phyloP scores from a whole-genome alignment of 2,329 filamentous ascomycete genomes.

The Aspergillus persii region DNA sequence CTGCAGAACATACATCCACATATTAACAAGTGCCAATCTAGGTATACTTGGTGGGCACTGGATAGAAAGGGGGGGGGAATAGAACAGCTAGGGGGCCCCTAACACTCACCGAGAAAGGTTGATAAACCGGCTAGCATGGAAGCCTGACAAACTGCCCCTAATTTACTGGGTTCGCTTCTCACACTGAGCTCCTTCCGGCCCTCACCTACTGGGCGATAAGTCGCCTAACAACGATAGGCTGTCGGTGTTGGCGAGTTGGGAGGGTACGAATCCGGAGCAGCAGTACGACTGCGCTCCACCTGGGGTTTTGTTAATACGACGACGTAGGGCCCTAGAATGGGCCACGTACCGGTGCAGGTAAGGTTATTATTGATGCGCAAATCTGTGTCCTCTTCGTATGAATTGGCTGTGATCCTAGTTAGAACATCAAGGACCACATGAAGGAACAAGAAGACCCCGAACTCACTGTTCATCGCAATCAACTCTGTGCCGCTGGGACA shows the following conservation, averaged over 20 bases:
- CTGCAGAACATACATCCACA: background rate
- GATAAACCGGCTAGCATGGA: background rate
- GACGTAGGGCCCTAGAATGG: background rate
- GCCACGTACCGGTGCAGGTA: constrained; percentile 6
- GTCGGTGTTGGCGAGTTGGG: constrained; percentile 1
- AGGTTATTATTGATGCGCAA: background rate
- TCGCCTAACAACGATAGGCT: constrained; percentile 2
- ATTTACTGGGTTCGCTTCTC: background rate
- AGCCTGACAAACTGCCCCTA: background rate
- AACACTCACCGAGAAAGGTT: background rate
- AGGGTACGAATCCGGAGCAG: constrained; percentile 6
- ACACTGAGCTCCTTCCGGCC: background rate
- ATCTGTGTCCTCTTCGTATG: constrained; percentile 2
- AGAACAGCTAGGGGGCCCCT: background rate
- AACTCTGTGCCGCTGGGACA: constrained; percentile 5
- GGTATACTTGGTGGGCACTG: background rate
- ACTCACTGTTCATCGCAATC: constrained; percentile 7
- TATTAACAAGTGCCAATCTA: background rate
- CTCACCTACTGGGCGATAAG: background rate
- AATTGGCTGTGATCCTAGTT: constrained; percentile 4
- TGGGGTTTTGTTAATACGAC: background rate
- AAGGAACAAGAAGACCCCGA: background rate
- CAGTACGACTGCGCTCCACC: constrained; percentile 7
- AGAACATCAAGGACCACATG: background rate
- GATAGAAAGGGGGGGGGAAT: background rate